phyloP scores from a whole-genome alignment of 2,329 filamentous ascomycete species.

The Neofusicoccum parvum region DNA sequence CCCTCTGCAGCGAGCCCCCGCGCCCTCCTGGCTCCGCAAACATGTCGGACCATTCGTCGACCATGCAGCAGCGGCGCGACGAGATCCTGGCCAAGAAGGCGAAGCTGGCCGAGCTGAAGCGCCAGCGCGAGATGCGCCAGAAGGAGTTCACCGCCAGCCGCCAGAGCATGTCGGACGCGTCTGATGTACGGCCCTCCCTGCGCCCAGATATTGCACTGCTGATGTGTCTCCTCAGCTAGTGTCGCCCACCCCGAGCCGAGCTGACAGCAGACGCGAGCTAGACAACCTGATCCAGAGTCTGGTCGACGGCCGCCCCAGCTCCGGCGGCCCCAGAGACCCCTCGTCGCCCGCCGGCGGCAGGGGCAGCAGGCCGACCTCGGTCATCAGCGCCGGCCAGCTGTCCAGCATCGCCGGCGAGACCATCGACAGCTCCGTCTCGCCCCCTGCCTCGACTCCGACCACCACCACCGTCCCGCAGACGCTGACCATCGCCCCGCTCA shows the following conservation, averaged over 20 bases:
- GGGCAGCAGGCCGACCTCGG: conserved; percentile 81
- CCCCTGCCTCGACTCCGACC: conserved; percentile 43
- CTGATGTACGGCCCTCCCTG: conserved; percentile 62
- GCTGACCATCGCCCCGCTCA: conserved; percentile 71
- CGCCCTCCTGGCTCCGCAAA: conserved; percentile 3
- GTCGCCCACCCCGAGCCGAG: conserved; percentile 70
- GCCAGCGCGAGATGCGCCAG: conserved; percentile 81
- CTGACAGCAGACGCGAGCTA: conserved; percentile 72
- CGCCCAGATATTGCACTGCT: conserved; percentile 26
- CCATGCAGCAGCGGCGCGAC: conserved; percentile 82
- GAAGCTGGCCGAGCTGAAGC: conserved; percentile 93
- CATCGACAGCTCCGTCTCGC: conserved; percentile 37
- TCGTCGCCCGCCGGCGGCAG: conserved; percentile 46
- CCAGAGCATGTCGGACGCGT: conserved; percentile 64
- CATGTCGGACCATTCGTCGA: conserved; percentile 33
- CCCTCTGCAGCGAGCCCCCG: not conserved
- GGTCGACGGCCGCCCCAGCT: conserved; percentile 74
- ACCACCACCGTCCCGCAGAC: conserved; percentile 63
- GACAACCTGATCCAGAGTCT: conserved; percentile 84
- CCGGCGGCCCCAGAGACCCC: conserved; percentile 59
- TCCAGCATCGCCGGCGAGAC: conserved; percentile 63
- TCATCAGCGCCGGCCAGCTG: conserved; percentile 77
- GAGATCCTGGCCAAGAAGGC: conserved; percentile 97
- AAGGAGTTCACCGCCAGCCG: conserved; percentile 73
- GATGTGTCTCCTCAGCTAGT: conserved; percentile 55